Percentiles rank a stretch among this genome's conserved stretches.
phyloP scores from a whole-genome alignment of 208 protist species.

The Leishmania guyanensis region DNA sequence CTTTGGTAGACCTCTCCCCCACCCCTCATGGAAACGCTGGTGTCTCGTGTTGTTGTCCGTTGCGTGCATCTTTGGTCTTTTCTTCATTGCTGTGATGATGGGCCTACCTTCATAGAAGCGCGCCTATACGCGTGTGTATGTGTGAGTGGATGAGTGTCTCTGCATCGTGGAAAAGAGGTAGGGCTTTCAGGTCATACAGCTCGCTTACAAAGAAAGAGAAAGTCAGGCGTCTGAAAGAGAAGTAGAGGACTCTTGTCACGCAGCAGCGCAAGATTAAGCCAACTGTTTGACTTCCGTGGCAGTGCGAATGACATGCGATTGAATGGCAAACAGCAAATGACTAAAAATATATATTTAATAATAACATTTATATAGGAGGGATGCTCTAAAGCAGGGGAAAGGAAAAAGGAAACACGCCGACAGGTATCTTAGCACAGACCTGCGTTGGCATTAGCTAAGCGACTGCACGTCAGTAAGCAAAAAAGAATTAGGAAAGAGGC shows the following conservation, averaged over 20 bases:
- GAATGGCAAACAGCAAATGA: background rate
- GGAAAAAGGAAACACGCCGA: background rate
- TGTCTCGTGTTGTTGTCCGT: background rate
- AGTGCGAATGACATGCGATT: background rate
- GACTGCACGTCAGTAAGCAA: background rate
- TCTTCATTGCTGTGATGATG: background rate
- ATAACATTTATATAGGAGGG: background rate
- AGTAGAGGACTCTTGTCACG: background rate
- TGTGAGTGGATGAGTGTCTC: background rate
- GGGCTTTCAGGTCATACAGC: background rate
- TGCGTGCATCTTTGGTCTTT: background rate
- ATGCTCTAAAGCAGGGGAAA: background rate
- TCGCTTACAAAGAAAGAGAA: background rate
- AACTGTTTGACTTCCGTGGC: background rate
- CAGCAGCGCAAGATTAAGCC: background rate
- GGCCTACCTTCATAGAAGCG: background rate
- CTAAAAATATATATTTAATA: background rate
- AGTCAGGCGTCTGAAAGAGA: background rate
- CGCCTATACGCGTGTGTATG: background rate
- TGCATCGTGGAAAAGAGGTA: background rate
- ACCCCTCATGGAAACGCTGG: background rate
- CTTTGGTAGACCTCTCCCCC: background rate
- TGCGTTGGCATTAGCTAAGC: slow-evolving; percentile 3
- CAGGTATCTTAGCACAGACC: background rate
- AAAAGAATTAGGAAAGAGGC: background rate